Conservation (phyloP, 257 asterid species). For the Solanum clarkiae region DNA sequence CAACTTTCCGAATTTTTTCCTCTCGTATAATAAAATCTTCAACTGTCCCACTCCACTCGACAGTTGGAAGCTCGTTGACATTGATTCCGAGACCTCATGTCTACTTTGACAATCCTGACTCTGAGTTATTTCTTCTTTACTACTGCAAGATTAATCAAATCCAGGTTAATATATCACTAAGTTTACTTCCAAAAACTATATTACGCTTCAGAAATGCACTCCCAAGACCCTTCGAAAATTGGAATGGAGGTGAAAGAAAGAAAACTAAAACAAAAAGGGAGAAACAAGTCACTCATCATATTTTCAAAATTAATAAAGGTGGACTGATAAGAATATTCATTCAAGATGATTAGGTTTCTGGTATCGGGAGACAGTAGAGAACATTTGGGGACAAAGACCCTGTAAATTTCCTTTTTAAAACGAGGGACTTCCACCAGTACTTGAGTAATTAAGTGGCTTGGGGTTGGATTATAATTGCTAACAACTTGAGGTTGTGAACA, state of each 20-base stretch:
- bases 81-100: not conserved
- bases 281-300: not conserved
- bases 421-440: not conserved
- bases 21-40: not conserved
- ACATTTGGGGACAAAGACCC: not conserved
- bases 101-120: not conserved
- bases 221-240: not conserved
- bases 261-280: not conserved
- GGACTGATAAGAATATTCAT: not conserved
- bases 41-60: not conserved
- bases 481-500: not conserved
- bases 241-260: not conserved
- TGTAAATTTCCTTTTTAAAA: no score
- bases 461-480: not conserved
- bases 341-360: not conserved
- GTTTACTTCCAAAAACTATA: not conserved
- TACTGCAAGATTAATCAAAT: not conserved
- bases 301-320: not conserved
- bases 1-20: not conserved
- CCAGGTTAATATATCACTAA: not conserved
- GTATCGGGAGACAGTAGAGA: not conserved
- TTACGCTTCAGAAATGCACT: not conserved
- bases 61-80: not conserved
- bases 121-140: not conserved
- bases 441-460: not conserved